Percentiles rank a stretch among this genome's conserved stretches.
Evolutionary conservation across 345 rosid species (phyloP).

Genomic region (Ceriops decandra): DNA sequence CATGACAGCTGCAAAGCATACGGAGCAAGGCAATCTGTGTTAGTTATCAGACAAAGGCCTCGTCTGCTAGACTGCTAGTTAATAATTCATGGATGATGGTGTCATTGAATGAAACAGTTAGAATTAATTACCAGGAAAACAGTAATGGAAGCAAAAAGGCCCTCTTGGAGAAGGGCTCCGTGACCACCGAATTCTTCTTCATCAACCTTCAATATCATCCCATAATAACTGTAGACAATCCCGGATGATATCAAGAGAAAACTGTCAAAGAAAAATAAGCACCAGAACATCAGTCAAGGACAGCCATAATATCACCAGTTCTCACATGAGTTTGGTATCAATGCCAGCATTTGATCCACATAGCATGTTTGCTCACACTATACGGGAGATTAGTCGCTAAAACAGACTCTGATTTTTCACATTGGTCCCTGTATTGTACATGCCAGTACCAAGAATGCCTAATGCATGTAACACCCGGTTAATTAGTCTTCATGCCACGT

Average conservation of each 20-base stretch:
- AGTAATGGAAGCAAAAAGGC: slow-evolving; percentile 81
- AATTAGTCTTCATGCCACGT: no score
- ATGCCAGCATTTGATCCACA: no score
- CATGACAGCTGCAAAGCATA: slow-evolving; percentile 72
- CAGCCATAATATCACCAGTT: not conserved
- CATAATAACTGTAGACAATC: slow-evolving; percentile 75
- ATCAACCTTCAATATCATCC: slow-evolving; percentile 73
- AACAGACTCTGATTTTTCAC: no score
- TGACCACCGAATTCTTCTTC: slow-evolving; percentile 98
- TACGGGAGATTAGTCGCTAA: no score
- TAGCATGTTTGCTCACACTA: no score
- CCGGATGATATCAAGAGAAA: slow-evolving; percentile 70
- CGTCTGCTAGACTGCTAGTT: not conserved
- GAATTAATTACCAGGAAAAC: slow-evolving; percentile 69
- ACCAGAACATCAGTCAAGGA: not conserved
- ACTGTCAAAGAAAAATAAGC: slow-evolving; percentile 40
- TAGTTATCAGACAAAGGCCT: slow-evolving; percentile 11
- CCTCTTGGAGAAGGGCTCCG: slow-evolving; percentile 89
- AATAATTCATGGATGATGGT: not conserved
- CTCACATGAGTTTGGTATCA: no score
- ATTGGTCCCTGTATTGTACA: no score
- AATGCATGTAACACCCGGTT: no score
- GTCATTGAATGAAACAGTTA: not conserved
- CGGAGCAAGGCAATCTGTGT: slow-evolving; percentile 11
- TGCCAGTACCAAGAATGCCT: no score